A percentile compares a stretch with the other conserved stretches of the same genome.
Conservation (phyloP, 768 basidiomycete species). For the Lentinus tigrinus region DNA sequence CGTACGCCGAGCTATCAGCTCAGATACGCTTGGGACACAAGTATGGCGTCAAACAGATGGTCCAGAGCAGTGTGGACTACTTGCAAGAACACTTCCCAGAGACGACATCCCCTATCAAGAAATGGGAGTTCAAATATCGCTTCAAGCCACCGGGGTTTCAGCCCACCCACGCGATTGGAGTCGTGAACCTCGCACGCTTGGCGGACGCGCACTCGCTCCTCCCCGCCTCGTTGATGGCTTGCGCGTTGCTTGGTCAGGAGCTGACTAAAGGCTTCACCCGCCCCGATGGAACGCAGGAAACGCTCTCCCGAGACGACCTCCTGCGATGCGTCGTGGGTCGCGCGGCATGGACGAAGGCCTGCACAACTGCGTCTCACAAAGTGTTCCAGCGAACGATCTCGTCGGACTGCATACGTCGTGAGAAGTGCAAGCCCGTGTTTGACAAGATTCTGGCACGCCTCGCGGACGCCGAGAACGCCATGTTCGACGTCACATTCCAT, state of each 20-base stretch:
- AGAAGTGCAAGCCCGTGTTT: not conserved
- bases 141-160: not conserved
- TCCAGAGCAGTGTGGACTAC: not conserved
- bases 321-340: conserved; percentile 10
- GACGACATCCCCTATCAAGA: not conserved
- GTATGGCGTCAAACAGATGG: not conserved
- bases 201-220: not conserved
- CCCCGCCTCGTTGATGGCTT: not conserved
- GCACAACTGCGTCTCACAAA: not conserved
- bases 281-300: conserved; percentile 7
- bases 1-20: not conserved
- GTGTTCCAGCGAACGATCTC: not conserved
- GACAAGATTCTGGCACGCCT: not conserved
- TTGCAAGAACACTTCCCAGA: not conserved
- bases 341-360: not conserved
- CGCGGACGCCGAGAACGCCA: not conserved
- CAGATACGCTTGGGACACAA: not conserved
- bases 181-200: conserved; percentile 5
- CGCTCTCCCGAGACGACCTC: conserved; percentile 7
- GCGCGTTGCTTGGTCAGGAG: not conserved
- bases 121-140: too few species aligned
- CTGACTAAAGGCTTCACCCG: conserved; percentile 7
- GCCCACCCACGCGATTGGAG: not conserved
- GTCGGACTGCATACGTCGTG: not conserved
- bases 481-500: not conserved